Conservation (phyloP, 2,329 filamentous ascomycete species). For the Ceratocystis lukuohia region DNA sequence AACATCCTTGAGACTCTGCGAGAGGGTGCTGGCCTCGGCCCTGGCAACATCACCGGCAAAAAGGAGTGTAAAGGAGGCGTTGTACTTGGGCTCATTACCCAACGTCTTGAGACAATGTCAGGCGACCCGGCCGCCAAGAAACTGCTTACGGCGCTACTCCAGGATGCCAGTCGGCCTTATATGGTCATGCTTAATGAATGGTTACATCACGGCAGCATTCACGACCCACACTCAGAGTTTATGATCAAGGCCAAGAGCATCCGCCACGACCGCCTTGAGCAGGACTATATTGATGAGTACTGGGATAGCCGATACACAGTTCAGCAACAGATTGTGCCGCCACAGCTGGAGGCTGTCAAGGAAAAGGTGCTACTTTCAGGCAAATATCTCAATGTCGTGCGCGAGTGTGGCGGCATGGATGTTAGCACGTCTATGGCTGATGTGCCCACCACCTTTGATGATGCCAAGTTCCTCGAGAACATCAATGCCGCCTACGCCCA, state of each 20-base stretch:
- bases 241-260: constrained; percentile 94
- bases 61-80: constrained; percentile 95
- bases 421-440: constrained; percentile 78
- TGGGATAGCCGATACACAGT: constrained; percentile 98
- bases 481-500: constrained; percentile 91
- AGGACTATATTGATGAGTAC: constrained; percentile 98
- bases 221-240: constrained; percentile 87
- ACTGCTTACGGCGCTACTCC: constrained; percentile 65
- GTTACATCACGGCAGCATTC: constrained; percentile 91
- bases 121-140: constrained; percentile 80
- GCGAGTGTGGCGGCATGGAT: constrained; percentile 92
- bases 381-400: constrained; percentile 94
- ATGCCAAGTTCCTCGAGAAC: constrained; percentile 83
- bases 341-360: constrained; percentile 79
- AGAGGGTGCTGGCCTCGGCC: constrained; percentile 70
- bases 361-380: constrained; percentile 90
- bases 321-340: constrained; percentile 78
- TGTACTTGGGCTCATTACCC: constrained; percentile 77
- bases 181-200: constrained; percentile 98
- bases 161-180: constrained; percentile 84
- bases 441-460: constrained; percentile 85
- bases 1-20: constrained; percentile 82
- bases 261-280: constrained; percentile 73
- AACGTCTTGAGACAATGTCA: constrained; percentile 74
- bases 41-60: constrained; percentile 67